Evolutionary conservation across 2,329 filamentous ascomycete genomes (phyloP), one percentile per base, ranked within the genome.

Genomic region (Hymenoscyphus albidus): DNA sequence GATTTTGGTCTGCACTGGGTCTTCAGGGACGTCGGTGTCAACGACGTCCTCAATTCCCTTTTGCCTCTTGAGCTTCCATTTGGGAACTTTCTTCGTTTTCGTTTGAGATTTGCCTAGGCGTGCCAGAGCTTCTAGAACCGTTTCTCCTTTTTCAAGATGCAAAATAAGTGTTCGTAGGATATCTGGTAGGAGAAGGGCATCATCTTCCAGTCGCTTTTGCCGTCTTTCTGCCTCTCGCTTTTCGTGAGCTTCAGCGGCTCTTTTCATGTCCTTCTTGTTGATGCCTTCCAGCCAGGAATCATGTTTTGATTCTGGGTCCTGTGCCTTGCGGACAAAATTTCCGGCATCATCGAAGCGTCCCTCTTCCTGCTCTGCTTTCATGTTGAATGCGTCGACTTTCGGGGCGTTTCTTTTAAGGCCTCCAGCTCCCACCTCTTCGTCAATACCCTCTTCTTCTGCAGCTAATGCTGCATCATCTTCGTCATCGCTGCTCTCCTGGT

Each of bases 341-440:
- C 94, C 94, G 1, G 88, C 81, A 71, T 95, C 90, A 75, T 99
- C 95, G 73, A 97, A 99, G 12, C 88, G 85, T 0, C 95, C 95
- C 71, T 98, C 94, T 74, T 98, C 93, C 76, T 96, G 88, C 77
- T 99, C 95, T 13, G 85, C 81, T 65, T 86, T 88, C 83, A 99
- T 91, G 74, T 99, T 98, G 83, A 99, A 99, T 2, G 94, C 94
- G 76, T 98, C 95, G 5, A 99, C 84, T 76, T 95, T 92, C 1
- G 95, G 95, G 1, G 95, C 95, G 76, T 97, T 92, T 72, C 88
- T 91, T 80, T 97, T 98, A 71, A 96, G 89, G 1, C 91, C 90
- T 14, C 95, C 95, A 1, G 92, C 89, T 1, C 95, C 95, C 5
- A 99, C 82, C 76, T 99, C 95, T 62, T 93, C 89, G 70, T 97